Conservation (phyloP, 108 stramenopile species). For the Cafeteria roenbergensis region DNA sequence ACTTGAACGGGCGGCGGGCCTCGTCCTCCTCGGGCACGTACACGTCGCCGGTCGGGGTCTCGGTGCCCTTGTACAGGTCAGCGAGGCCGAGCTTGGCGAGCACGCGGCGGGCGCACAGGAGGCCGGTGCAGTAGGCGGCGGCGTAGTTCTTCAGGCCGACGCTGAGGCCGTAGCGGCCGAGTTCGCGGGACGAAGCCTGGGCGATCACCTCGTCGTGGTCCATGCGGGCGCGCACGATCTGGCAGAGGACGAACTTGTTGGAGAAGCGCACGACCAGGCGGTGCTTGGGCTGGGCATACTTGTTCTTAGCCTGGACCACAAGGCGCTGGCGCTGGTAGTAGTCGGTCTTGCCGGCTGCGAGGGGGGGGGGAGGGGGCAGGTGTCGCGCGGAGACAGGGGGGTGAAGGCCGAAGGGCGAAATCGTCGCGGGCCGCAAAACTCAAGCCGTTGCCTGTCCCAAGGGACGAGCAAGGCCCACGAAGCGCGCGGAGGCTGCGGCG, state of each 20-base stretch:
- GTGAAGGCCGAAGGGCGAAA: too few species aligned
- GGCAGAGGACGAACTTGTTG: conserved; percentile 76
- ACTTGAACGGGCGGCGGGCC: conserved; percentile 72
- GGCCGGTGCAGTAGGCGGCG: conserved; percentile 98
- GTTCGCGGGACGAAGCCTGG: conserved; percentile 72
- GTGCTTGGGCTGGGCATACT: conserved; percentile 97
- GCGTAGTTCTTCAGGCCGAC: conserved; percentile 98
- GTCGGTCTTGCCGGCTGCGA: conserved; percentile 86
- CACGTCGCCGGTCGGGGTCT: conserved; percentile 69
- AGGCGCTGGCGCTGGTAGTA: conserved; percentile 96
- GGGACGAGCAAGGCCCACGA: too few species aligned
- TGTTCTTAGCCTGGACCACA: conserved; percentile 93
- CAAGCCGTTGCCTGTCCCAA: too few species aligned
- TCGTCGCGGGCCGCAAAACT: too few species aligned
- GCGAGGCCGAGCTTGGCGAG: conserved; percentile 88
- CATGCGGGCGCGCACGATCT: conserved; percentile 83
- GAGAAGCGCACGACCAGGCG: conserved; percentile 90
- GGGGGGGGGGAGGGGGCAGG: too few species aligned
- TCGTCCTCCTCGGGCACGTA: conserved; percentile 50
- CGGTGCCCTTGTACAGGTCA: conserved; percentile 76
- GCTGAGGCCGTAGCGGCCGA: conserved; percentile 76
- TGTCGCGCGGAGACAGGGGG: too few species aligned
- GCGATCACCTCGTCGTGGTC: conserved; percentile 82
- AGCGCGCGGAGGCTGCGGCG: too few species aligned
- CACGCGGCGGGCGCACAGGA: conserved; percentile 80